Conservation (phyloP, 768 basidiomycete genomes). For the Melanogaster broomeanus region DNA sequence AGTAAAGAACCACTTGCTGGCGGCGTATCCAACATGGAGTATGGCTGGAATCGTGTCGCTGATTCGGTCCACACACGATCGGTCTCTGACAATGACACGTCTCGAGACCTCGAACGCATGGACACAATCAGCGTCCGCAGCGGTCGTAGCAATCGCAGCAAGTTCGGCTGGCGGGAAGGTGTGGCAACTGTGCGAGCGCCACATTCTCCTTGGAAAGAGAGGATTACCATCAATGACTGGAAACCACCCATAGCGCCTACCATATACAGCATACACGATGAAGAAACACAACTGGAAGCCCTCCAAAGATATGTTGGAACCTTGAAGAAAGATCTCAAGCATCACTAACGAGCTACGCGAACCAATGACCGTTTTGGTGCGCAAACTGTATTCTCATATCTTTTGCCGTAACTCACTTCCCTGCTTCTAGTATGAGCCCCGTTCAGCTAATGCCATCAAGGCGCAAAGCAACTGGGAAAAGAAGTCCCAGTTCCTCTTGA, state of each 20-base stretch:
- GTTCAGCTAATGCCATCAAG: conserved; percentile 71
- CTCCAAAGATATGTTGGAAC: conserved; percentile 76
- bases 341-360: conserved; percentile 82
- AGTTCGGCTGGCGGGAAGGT: conserved; percentile 72
- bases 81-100: conserved; percentile 57
- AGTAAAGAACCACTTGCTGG: conserved; percentile 95
- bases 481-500: conserved; percentile 84
- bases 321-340: conserved; percentile 76
- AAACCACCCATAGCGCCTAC: conserved; percentile 85
- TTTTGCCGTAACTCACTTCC: conserved; percentile 11
- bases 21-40: conserved; percentile 99
- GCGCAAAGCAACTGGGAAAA: conserved; percentile 91
- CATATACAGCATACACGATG: conserved; percentile 83
- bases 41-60: conserved; percentile 88
- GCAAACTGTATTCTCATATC: conserved; percentile 12
- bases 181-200: conserved; percentile 61
- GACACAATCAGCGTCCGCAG: conserved; percentile 78
- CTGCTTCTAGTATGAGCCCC: conserved; percentile 70
- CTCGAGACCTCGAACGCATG: conserved; percentile 48
- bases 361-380: conserved; percentile 80
- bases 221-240: conserved; percentile 89
- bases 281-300: conserved; percentile 91
- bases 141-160: conserved; percentile 71
- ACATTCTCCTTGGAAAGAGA: conserved; percentile 76
- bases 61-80: conserved; percentile 56